Conservation (phyloP, 2,329 filamentous ascomycete genomes). For the Penicillium sp. region DNA sequence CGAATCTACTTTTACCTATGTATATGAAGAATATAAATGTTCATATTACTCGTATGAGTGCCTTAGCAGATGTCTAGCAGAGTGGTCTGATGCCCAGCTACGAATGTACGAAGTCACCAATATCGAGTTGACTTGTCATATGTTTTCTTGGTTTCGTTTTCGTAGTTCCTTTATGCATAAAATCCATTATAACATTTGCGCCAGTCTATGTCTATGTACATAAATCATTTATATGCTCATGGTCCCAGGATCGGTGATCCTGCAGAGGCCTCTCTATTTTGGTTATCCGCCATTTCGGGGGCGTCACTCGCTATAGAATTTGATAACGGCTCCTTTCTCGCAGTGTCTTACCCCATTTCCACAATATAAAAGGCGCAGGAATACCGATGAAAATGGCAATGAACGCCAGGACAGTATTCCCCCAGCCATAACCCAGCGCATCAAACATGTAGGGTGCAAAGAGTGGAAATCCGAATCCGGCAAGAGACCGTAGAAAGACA, state of each 20-base stretch:
- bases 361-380: constrained; percentile 49
- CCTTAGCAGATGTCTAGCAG: no score
- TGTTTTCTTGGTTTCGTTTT: no score
- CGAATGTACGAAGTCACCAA: no score
- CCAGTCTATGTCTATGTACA: neutral
- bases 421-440: constrained; percentile 35
- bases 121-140: no score
- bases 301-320: neutral
- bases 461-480: constrained; percentile 40
- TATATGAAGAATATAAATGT: no score
- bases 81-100: neutral
- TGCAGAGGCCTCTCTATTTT: no score
- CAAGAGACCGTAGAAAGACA: constrained; percentile 32
- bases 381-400: constrained; percentile 37
- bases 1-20: no score
- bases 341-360: constrained; percentile 46
- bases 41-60: no score
- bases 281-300: neutral
- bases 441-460: constrained; percentile 38
- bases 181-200: neutral
- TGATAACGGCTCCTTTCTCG: constrained; percentile 36
- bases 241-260: no score
- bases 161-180: neutral
- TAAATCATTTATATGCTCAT: no score
- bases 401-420: constrained; percentile 39